Conservation (phyloP, 345 rosid species). For the Ceriops zippeliana region DNA sequence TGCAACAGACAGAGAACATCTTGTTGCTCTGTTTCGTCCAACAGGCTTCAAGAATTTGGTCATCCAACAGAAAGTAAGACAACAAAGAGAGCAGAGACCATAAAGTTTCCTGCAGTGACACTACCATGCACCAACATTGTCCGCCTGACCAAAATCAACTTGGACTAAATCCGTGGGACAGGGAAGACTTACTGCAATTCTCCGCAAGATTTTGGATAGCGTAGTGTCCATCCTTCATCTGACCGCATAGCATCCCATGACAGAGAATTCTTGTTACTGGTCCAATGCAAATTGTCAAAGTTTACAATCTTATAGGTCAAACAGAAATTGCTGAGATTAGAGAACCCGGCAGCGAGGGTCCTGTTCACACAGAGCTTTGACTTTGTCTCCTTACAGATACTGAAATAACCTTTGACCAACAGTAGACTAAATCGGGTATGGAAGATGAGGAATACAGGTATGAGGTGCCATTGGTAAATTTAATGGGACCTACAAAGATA, state of each 20-base stretch:
- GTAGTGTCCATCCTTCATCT: slow-evolving; percentile 80
- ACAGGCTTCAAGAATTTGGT: no score
- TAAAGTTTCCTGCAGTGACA: slow-evolving; percentile 84
- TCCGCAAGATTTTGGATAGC: slow-evolving; percentile 72
- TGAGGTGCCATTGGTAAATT: background rate
- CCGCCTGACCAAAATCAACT: slow-evolving; percentile 57
- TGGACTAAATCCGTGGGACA: slow-evolving; percentile 63
- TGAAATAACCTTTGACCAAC: no score
- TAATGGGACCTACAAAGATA: background rate
- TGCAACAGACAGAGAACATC: no score
- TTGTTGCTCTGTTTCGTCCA: no score
- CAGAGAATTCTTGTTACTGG: slow-evolving; percentile 30
- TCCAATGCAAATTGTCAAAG: background rate
- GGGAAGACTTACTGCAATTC: slow-evolving; percentile 90
- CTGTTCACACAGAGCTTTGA: slow-evolving; percentile 64
- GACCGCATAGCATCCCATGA: slow-evolving; percentile 73
- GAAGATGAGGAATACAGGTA: background rate
- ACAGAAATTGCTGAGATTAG: slow-evolving; percentile 8
- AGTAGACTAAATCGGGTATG: background rate
- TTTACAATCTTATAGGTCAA: background rate
- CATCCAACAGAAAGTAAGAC: slow-evolving; percentile 27
- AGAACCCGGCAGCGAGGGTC: slow-evolving; percentile 24
- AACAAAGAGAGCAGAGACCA: slow-evolving; percentile 63
- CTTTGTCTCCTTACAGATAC: background rate
- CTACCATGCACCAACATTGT: slow-evolving; percentile 78